These are phyloP conservation scores for Endocalyx cinctus DNA, from an alignment of 2,329 filamentous ascomycete genomes.

Conservation along the genomic window DNA sequence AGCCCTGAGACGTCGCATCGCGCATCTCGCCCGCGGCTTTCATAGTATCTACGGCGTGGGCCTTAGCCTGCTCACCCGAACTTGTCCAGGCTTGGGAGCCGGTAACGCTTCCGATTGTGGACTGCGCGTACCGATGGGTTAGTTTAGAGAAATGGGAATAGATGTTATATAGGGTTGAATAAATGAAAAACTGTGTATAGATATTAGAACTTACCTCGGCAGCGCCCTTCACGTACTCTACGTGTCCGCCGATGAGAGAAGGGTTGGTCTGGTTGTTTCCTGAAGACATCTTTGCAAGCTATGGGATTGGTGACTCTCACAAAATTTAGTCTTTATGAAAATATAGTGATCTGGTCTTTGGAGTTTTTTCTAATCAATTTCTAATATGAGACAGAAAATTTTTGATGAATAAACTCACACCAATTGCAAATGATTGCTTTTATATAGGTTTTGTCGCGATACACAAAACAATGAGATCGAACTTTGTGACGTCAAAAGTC, in stretches of 20 bases:
- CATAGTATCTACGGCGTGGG: constrained; percentile 57
- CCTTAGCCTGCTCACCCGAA: constrained; percentile 61
- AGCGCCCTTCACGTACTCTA: constrained; percentile 64
- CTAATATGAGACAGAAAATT: not conserved
- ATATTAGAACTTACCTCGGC: constrained; percentile 49
- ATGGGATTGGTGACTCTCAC: constrained; percentile 28
- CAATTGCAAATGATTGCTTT: constrained; percentile 1
- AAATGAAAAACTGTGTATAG: not conserved
- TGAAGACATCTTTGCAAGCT: constrained; percentile 28
- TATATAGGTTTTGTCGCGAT: constrained; percentile 2
- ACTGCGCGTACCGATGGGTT: constrained; percentile 31
- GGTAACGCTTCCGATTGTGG: constrained; percentile 56
- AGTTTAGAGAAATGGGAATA: not conserved
- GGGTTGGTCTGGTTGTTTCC: constrained; percentile 40
- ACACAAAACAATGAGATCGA: too few relatives aligned
- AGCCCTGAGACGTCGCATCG: constrained; percentile 49
- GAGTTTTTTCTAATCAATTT: not conserved
- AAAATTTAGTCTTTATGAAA: constrained; percentile 2
- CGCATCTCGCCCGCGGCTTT: constrained; percentile 54
- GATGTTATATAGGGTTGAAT: not conserved
- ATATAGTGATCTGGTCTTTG: not conserved
- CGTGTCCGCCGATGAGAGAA: constrained; percentile 59
- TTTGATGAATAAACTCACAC: not conserved
- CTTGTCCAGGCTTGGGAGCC: constrained; percentile 59
- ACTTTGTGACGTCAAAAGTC: constrained; percentile 7